phyloP scores from a whole-genome alignment of 2,329 filamentous ascomycete species.

The Beauveria brongniartii region DNA sequence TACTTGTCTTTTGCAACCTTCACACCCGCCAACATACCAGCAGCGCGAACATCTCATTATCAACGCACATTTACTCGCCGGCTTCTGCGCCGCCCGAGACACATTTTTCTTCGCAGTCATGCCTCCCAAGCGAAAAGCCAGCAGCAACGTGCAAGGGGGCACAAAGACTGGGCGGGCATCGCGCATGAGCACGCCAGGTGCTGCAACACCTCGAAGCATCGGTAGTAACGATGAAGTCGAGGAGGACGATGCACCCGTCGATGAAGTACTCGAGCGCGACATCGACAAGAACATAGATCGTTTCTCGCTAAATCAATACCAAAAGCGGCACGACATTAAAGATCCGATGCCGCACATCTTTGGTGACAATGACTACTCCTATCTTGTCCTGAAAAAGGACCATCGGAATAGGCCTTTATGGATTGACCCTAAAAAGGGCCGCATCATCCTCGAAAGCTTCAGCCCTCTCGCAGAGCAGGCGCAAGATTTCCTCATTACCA shows the following conservation, averaged over 20 bases:
- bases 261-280: constrained; percentile 44
- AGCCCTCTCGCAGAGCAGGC: constrained; percentile 70
- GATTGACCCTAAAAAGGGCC: constrained; percentile 73
- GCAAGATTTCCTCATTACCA: constrained; percentile 83
- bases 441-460: constrained; percentile 87
- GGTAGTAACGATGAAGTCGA: constrained; percentile 44
- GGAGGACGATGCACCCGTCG: constrained; percentile 41
- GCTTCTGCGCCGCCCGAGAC: not conserved
- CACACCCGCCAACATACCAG: not conserved
- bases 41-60: not conserved
- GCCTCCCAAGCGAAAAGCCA: constrained; percentile 65
- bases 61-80: not conserved
- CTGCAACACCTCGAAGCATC: constrained; percentile 50
- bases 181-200: constrained; percentile 51
- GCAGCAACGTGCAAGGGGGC: constrained; percentile 35
- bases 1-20: not conserved
- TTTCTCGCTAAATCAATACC: constrained; percentile 47
- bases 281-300: constrained; percentile 52
- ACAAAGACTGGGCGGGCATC: constrained; percentile 50
- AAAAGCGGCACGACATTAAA: constrained; percentile 34
- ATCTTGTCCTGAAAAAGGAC: constrained; percentile 71
- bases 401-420: constrained; percentile 77
- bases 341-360: constrained; percentile 40
- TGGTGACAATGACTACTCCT: constrained; percentile 62
- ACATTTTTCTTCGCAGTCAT: constrained; percentile 30